Conservation (phyloP, 2,329 filamentous ascomycete species). For the Arthrobotrys sphaeroides region DNA sequence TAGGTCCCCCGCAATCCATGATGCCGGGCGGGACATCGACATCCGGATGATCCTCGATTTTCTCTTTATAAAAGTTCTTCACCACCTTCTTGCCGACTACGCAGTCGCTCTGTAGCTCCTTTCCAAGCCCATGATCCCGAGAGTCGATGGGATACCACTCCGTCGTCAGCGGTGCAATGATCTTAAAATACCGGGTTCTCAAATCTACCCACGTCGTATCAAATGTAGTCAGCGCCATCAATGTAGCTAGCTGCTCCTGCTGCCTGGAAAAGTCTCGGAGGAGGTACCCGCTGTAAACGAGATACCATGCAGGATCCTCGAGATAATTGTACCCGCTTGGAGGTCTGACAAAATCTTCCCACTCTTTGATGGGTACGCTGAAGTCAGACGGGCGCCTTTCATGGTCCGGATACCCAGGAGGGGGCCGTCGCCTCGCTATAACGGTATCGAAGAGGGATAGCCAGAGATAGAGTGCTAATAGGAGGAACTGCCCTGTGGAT, state of each 20-base stretch:
- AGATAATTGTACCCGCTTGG: background rate
- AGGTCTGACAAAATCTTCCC: background rate
- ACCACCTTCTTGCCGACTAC: background rate
- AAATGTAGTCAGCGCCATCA: background rate
- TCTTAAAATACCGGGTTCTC: constrained; percentile 16
- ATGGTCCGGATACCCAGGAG: background rate
- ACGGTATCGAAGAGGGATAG: background rate
- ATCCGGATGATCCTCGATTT: background rate
- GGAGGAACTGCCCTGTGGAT: background rate
- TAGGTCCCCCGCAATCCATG: constrained; percentile 28
- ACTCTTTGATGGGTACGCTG: background rate
- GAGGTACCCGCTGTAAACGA: constrained; percentile 20
- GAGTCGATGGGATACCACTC: constrained; percentile 23
- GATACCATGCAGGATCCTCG: constrained; percentile 30
- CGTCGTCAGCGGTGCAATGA: constrained; percentile 19
- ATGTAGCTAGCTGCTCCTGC: constrained; percentile 9
- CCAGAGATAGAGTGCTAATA: background rate
- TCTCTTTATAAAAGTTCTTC: constrained; percentile 13
- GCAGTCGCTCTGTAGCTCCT: background rate
- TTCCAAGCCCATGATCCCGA: background rate
- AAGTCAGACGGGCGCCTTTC: background rate
- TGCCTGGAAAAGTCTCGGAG: constrained; percentile 26
- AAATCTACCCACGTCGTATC: constrained; percentile 8
- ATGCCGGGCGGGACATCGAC: constrained; percentile 16
- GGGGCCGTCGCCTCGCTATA: background rate